phyloP scores from a whole-genome alignment of 768 basidiomycete species.

The Amyloporia xantha region DNA sequence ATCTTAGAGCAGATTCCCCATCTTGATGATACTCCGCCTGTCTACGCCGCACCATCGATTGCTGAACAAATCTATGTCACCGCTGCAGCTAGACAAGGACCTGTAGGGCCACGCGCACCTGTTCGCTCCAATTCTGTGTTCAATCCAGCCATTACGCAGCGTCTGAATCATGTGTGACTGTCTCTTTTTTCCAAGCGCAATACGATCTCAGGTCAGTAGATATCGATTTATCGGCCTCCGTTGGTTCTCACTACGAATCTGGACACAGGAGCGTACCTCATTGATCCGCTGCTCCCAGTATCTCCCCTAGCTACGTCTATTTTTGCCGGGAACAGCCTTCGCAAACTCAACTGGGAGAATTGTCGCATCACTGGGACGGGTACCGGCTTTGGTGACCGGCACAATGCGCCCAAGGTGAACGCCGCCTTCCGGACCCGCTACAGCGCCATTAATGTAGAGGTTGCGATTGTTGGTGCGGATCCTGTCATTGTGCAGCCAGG shows the following conservation, averaged over 20 bases:
- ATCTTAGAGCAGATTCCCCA: no score
- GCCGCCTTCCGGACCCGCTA: slow-evolving; percentile 21
- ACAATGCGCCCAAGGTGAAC: slow-evolving; percentile 13
- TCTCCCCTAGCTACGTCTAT: not conserved
- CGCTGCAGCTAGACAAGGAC: no score
- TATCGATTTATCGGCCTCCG: not conserved
- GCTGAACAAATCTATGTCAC: no score
- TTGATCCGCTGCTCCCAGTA: not conserved
- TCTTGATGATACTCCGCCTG: no score
- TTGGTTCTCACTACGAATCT: not conserved
- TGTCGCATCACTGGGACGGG: slow-evolving; percentile 6
- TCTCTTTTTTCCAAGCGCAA: slow-evolving; percentile 1
- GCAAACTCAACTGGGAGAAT: not conserved
- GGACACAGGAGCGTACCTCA: not conserved
- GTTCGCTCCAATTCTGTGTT: no score
- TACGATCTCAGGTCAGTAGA: not conserved
- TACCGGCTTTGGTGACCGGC: not conserved
- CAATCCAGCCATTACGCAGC: not conserved
- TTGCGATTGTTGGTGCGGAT: slow-evolving; percentile 14
- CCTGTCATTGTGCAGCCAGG: not conserved
- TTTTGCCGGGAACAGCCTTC: not conserved
- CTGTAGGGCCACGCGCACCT: no score
- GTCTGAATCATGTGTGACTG: not conserved
- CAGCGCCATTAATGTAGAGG: slow-evolving; percentile 17
- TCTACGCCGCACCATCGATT: no score